phyloP scores from a whole-genome alignment of 2,329 filamentous ascomycete genomes.

The Rhexocercosporidium sp. region DNA sequence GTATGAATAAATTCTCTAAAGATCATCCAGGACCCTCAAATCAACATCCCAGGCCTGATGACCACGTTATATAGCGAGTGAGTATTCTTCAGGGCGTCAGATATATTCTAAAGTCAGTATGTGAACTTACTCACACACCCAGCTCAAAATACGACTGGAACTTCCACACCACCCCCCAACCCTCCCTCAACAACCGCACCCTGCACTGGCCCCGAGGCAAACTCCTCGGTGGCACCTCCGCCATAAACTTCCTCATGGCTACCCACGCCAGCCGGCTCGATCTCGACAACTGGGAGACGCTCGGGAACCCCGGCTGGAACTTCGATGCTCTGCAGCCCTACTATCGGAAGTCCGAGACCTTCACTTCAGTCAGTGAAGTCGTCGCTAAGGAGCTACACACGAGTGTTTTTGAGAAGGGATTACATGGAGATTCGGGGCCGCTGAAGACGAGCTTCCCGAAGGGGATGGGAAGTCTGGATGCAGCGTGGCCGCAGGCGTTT shows the following conservation, averaged over 20 bases:
- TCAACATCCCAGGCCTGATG: constrained; percentile 45
- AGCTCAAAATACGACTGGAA: too few species aligned
- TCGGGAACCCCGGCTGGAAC: constrained; percentile 47
- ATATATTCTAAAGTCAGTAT: too few species aligned
- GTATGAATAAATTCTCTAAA: neutral
- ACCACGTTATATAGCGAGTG: constrained; percentile 41
- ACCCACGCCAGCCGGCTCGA: constrained; percentile 33
- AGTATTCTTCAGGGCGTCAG: constrained; percentile 17
- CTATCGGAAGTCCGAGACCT: constrained; percentile 44
- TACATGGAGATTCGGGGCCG: too few species aligned
- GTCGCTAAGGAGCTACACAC: neutral
- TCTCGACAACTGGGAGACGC: constrained; percentile 46
- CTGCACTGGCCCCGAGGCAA: constrained; percentile 36
- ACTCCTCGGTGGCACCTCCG: constrained; percentile 43
- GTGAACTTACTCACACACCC: neutral
- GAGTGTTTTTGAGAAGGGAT: too few species aligned
- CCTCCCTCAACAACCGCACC: constrained; percentile 3
- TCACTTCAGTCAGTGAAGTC: constrained; percentile 14
- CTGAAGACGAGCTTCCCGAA: too few species aligned
- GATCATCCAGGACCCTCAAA: constrained; percentile 38
- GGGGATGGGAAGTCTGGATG: too few species aligned
- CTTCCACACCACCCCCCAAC: neutral
- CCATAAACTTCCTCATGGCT: constrained; percentile 41
- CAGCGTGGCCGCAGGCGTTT: constrained; percentile 1
- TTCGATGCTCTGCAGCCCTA: constrained; percentile 48